A percentile compares a stretch with the other conserved stretches of the same genome.
phyloP scores from a whole-genome alignment of 2,329 filamentous ascomycete genomes.

The Colletotrichum simmondsii region DNA sequence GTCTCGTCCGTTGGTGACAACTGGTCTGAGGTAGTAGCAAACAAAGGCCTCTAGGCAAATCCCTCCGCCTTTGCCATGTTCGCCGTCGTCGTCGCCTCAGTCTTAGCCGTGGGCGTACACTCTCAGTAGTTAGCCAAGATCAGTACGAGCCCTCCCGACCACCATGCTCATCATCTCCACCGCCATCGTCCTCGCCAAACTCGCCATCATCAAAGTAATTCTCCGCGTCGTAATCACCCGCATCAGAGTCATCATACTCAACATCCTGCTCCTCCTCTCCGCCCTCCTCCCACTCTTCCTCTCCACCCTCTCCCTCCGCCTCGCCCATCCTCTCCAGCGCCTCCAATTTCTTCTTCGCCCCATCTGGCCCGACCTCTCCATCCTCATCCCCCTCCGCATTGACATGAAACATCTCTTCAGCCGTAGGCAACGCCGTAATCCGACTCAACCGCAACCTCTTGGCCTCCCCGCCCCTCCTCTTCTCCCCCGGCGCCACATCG shows the following conservation, averaged over 20 bases:
- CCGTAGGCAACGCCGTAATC: conserved; percentile 59
- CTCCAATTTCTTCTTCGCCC: conserved; percentile 52
- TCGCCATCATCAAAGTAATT: conserved; percentile 70
- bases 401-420: conserved; percentile 61
- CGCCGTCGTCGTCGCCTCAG: too few relatives aligned
- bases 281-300: conserved; percentile 59
- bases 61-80: conserved; percentile 12
- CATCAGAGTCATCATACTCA: conserved; percentile 67
- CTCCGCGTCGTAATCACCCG: conserved; percentile 71
- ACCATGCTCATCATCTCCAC: conserved; percentile 62
- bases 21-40: neutral
- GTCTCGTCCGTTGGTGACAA: neutral
- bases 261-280: conserved; percentile 60
- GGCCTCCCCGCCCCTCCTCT: conserved; percentile 46
- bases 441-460: conserved; percentile 59
- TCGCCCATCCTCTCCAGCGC: conserved; percentile 58
- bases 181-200: conserved; percentile 63
- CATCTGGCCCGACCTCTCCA: conserved; percentile 41
- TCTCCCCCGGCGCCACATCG: conserved; percentile 42
- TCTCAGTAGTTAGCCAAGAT: neutral
- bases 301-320: conserved; percentile 60
- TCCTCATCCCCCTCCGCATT: conserved; percentile 42
- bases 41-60: conserved; percentile 9
- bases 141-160: conserved; percentile 34
- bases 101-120: too few relatives aligned